Conservation (phyloP, 305 asterid species). For the Plantago rigida region DNA sequence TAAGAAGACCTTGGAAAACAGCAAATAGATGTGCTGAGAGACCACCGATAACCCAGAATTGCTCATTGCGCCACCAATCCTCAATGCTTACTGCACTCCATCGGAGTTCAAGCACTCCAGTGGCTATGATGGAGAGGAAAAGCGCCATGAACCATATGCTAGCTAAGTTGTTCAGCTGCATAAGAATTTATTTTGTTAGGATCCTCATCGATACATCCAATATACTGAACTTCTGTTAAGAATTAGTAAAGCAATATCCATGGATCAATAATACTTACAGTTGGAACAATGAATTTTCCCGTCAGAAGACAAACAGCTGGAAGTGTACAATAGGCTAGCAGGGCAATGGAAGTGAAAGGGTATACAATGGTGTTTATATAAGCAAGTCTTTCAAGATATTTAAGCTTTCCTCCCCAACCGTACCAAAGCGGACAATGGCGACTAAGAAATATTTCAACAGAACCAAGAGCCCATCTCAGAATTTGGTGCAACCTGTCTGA, state of each 20-base stretch:
- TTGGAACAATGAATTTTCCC: constrained; percentile 71
- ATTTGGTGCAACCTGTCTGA: constrained; percentile 80
- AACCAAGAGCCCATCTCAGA: constrained; percentile 83
- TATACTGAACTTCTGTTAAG: background rate
- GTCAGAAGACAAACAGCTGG: constrained; percentile 82
- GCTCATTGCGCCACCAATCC: constrained; percentile 86
- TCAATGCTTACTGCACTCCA: constrained; percentile 83
- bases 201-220: background rate
- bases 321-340: constrained; percentile 66
- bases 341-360: constrained; percentile 77
- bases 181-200: background rate
- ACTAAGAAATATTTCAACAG: constrained; percentile 71
- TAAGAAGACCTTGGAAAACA: constrained; percentile 68
- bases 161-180: constrained; percentile 64
- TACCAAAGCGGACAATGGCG: constrained; percentile 86
- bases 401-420: constrained; percentile 64
- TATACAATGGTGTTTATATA: constrained; percentile 66
- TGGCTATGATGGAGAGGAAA: constrained; percentile 58
- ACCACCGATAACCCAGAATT: constrained; percentile 80
- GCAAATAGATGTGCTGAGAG: constrained; percentile 73
- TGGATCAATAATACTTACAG: constrained; percentile 39
- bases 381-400: constrained; percentile 64
- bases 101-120: constrained; percentile 66
- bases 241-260: background rate
- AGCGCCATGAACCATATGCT: constrained; percentile 72